Evolutionary conservation across 495 filamentous ascomycete genomes (phyloP), one percentile per base, ranked within the genome.

Genomic region (Hypoxylon rickii): DNA sequence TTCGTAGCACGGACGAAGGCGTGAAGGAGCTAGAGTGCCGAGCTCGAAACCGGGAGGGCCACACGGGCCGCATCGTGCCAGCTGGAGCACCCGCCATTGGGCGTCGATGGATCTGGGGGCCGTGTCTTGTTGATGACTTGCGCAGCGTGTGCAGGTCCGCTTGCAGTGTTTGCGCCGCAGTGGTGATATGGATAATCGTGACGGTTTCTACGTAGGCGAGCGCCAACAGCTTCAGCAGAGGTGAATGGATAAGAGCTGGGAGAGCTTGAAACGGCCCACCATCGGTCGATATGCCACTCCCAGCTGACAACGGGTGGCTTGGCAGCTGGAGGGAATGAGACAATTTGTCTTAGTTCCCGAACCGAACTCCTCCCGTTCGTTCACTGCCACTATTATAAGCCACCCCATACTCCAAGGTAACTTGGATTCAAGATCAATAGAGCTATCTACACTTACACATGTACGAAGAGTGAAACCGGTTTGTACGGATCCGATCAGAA

Each of bases 21-120:
- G 42, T 29, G 15, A 29, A 37, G 31, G 15, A 17, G 16, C 29
- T 13, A 32, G 36, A 29, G 17, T 21, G n/a, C 1, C 34, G 8
- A 5, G 46, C 48, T 52, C 52, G 58, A 56, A 57, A 56, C 58
- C 42, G 58, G 47, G 34, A 52, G 37, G 22, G 32, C 43, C 43
- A 41, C 21, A 24, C 18, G n/a, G 52, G 59, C 53, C 52, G 59
- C 53, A 22, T 38, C 16, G 53, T 34, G 1, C 50, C 16, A 40
- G 15, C 18, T 36, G 44, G 13, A 7, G 18, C 29, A 16, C 31
- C 38, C 10, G 51, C 31, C 52, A 62, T 62, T 62, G 58, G 58
- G 10, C 50, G 21, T 21, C 26, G 10, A 12, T 34, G 3, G n/a
- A 11, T 36, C 47, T 37, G 52, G 48, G 58, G 53, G 47, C 58